Conservation (phyloP, 352 stramenopile genomes). For the Globisporangium sylvaticum region DNA sequence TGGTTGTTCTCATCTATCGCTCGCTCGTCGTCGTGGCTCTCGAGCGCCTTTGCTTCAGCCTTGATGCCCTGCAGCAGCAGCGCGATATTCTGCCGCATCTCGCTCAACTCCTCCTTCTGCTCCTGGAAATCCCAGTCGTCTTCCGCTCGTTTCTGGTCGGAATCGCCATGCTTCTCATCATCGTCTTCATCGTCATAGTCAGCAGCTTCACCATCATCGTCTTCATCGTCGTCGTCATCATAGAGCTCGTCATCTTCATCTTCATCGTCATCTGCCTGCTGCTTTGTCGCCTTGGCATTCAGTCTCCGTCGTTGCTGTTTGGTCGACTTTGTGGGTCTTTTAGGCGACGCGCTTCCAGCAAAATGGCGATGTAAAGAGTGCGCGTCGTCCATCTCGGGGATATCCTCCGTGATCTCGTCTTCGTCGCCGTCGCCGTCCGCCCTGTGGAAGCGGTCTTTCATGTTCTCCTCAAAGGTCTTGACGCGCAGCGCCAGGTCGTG, state of each 20-base stretch:
- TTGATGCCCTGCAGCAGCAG: slow-evolving; percentile 58
- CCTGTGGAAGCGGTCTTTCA: slow-evolving; percentile 49
- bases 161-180: slow-evolving; percentile 12
- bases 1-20: slow-evolving; percentile 3
- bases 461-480: slow-evolving; percentile 69
- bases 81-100: slow-evolving; percentile 65
- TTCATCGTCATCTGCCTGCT: slow-evolving; percentile 29
- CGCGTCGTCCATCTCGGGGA: slow-evolving; percentile 42
- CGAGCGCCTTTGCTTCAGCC: slow-evolving; percentile 45
- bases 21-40: slow-evolving; percentile 12
- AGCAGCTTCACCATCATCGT: slow-evolving; percentile 23
- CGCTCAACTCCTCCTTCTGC: slow-evolving; percentile 51
- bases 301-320: slow-evolving; percentile 1
- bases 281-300: slow-evolving; percentile 27
- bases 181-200: slow-evolving; percentile 23
- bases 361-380: background rate
- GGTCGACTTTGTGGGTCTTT: slow-evolving; percentile 11
- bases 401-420: slow-evolving; percentile 68
- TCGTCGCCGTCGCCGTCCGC: slow-evolving; percentile 27
- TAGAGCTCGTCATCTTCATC: slow-evolving; percentile 22
- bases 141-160: slow-evolving; percentile 15
- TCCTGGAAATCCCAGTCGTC: slow-evolving; percentile 54
- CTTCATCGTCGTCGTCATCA: slow-evolving; percentile 23
- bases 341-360: slow-evolving; percentile 2
- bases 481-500: slow-evolving; percentile 61